Conservation (phyloP, 2,329 filamentous ascomycete species). For the Aspergillus pseudonomiae region DNA sequence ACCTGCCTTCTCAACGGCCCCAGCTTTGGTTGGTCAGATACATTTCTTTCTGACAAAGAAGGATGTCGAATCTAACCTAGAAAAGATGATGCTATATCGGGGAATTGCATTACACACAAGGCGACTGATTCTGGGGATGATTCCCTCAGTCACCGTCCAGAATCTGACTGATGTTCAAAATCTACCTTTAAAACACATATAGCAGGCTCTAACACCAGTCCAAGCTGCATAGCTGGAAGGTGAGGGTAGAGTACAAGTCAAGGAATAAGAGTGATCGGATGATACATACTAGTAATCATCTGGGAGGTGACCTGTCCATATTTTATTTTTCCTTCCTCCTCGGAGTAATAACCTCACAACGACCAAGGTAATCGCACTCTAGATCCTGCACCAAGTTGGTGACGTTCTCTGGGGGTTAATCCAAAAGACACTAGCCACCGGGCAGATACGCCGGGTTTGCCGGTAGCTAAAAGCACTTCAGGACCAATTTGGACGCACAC, state of each 20-base stretch:
- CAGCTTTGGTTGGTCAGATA: background rate
- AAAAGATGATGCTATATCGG: background rate
- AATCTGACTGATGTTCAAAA: background rate
- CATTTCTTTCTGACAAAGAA: background rate
- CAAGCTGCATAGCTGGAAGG: background rate
- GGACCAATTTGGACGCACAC: background rate
- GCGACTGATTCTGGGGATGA: background rate
- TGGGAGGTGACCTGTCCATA: background rate
- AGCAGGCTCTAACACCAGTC: no score
- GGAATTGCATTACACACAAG: background rate
- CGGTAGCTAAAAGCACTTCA: background rate
- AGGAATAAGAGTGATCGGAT: background rate
- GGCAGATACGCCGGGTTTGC: background rate
- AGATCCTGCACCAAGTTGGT: background rate
- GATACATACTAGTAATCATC: background rate
- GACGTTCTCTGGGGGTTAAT: background rate
- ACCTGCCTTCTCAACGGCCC: background rate
- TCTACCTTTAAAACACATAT: background rate
- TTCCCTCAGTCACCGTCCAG: background rate
- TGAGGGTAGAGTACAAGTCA: background rate
- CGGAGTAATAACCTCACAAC: background rate
- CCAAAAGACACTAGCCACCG: background rate
- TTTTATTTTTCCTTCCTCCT: background rate
- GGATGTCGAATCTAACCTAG: background rate
- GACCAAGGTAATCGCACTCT: background rate